phyloP scores from a whole-genome alignment of 1,139 yeast genomes.

The Zygosaccharomyces sapae region DNA sequence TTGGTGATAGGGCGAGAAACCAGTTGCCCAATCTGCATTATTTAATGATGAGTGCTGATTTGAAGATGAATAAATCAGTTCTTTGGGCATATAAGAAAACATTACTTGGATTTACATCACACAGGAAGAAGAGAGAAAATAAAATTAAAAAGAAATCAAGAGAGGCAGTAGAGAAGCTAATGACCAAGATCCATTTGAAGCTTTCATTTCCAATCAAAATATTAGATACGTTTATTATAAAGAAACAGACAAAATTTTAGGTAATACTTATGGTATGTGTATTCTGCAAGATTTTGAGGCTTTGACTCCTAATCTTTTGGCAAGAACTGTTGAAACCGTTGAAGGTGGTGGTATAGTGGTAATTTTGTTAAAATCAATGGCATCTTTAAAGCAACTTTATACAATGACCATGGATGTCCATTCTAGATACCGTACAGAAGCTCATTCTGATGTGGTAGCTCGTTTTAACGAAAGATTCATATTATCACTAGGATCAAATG shows the following conservation, averaged over 20 bases:
- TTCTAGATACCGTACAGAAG: constrained; percentile 94
- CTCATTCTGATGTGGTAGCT: constrained; percentile 93
- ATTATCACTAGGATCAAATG: constrained; percentile 78
- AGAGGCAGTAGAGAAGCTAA: constrained; percentile 92
- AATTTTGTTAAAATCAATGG: constrained; percentile 82
- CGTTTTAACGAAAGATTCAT: constrained; percentile 94
- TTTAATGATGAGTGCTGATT: constrained; percentile 90
- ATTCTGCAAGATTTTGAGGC: constrained; percentile 96
- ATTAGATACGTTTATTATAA: constrained; percentile 94
- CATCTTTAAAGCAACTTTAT: constrained; percentile 88
- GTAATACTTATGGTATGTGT: constrained; percentile 98
- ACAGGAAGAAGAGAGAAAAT: constrained; percentile 87
- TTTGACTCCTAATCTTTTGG: constrained; percentile 88
- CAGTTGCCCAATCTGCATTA: constrained; percentile 95
- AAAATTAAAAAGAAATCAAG: constrained; percentile 92
- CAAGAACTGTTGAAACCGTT: constrained; percentile 95
- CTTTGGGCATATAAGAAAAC: constrained; percentile 97
- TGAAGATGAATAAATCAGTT: constrained; percentile 91
- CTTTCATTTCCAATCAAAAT: constrained; percentile 87
- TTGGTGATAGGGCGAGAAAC: constrained; percentile 93
- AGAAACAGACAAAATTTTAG: constrained; percentile 93
- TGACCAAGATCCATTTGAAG: constrained; percentile 94
- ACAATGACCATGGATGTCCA: constrained; percentile 98
- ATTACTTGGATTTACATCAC: constrained; percentile 88
- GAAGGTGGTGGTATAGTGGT: constrained; percentile 98